Conservation (phyloP, 83 land plant species). For the Picea engelmannii region DNA sequence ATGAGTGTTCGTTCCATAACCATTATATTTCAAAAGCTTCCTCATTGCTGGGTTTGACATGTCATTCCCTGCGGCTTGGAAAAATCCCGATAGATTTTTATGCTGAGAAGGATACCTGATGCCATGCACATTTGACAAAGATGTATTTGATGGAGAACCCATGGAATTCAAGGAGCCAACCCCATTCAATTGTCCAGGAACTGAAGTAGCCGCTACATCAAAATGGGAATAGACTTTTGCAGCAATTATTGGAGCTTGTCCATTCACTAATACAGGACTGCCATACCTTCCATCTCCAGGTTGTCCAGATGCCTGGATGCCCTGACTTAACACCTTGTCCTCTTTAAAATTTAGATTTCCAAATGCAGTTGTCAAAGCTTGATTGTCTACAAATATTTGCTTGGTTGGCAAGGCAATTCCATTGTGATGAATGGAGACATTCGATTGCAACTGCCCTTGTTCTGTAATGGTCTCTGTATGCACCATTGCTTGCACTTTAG, state of each 20-base stretch:
- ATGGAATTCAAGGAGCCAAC: conserved; percentile 11
- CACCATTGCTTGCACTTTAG: background rate
- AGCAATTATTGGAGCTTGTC: conserved; percentile 9
- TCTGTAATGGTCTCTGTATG: background rate
- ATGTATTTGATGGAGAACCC: conserved; percentile 8
- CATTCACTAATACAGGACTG: conserved; percentile 8
- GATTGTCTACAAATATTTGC: conserved; percentile 18
- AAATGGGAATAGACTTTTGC: conserved; percentile 9
- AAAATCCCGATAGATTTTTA: conserved; percentile 5
- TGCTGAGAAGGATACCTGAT: conserved; percentile 8
- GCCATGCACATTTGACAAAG: background rate
- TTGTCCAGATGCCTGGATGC: conserved; percentile 14
- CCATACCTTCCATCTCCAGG: conserved; percentile 13
- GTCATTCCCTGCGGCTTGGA: conserved; percentile 12
- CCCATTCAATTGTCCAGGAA: conserved; percentile 25
- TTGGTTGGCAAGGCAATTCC: background rate
- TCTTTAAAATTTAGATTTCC: conserved; percentile 24
- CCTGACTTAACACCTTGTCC: background rate
- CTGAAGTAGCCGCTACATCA: conserved; percentile 3
- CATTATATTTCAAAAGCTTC: conserved; percentile 7
- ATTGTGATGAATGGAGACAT: background rate
- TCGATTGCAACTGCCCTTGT: conserved; percentile 10
- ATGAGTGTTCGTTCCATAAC: conserved; percentile 7
- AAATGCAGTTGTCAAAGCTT: conserved; percentile 36
- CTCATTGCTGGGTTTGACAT: conserved; percentile 12